A percentile compares a stretch with the other conserved stretches of the same genome.
These are phyloP conservation scores for Zymoseptoria tritici DNA, from an alignment of 2,329 filamentous ascomycete genomes.

Conservation along the genomic window DNA sequence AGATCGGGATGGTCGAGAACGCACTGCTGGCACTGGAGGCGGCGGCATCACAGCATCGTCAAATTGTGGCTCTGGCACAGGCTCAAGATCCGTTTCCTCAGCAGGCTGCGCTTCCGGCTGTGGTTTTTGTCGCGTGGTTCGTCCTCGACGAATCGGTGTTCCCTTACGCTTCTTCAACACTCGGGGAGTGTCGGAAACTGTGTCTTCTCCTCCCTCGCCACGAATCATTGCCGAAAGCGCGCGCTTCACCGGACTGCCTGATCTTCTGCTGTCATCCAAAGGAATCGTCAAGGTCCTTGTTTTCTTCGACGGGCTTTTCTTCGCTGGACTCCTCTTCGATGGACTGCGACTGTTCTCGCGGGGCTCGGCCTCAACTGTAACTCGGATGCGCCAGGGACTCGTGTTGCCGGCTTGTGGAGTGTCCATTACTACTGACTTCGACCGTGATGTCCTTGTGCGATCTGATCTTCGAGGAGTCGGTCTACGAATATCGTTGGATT, in stretches of 20 bases:
- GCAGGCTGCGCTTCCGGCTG: background rate
- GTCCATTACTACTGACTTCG: constrained; percentile 40
- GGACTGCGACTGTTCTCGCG: constrained; percentile 20
- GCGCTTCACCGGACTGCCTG: constrained; percentile 5
- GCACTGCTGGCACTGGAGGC: constrained; percentile 4
- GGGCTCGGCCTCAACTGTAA: constrained; percentile 44
- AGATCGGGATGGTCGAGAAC: constrained; percentile 1
- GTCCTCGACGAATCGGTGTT: constrained; percentile 19
- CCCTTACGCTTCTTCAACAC: constrained; percentile 23
- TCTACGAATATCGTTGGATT: constrained; percentile 18
- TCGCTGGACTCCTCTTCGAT: constrained; percentile 15
- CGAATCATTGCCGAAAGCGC: constrained; percentile 1
- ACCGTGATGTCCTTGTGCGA: constrained; percentile 23
- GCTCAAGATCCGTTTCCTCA: background rate
- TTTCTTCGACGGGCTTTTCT: constrained; percentile 8
- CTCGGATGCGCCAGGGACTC: constrained; percentile 44
- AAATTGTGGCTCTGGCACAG: background rate
- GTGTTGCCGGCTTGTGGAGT: constrained; percentile 33
- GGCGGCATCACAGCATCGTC: background rate
- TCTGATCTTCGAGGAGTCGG: constrained; percentile 22
- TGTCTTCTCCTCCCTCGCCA: constrained; percentile 1
- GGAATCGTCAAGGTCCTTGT: background rate
- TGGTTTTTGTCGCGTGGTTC: background rate
- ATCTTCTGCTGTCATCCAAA: background rate
- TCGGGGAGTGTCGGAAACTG: constrained; percentile 6